Conservation (phyloP, 768 basidiomycete species). For the Nevesoporus exiguus region DNA sequence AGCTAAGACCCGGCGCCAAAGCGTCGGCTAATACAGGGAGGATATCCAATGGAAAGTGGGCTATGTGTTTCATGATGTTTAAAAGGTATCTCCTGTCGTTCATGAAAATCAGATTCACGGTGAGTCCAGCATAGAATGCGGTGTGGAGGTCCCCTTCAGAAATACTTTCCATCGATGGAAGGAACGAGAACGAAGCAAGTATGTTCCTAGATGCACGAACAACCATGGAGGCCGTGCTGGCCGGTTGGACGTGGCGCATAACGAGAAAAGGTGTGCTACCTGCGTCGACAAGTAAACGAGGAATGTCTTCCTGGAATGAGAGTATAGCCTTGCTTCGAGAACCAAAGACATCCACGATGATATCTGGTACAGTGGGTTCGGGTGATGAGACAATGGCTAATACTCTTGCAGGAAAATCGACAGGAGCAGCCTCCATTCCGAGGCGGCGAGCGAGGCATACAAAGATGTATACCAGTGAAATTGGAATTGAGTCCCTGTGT, state of each 20-base stretch:
- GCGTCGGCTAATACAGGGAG: constrained; percentile 39
- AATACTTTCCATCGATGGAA: constrained; percentile 17
- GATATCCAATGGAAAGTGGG: constrained; percentile 41
- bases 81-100: constrained; percentile 31
- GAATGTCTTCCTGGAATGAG: constrained; percentile 36
- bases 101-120: constrained; percentile 38
- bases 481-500: constrained; percentile 50
- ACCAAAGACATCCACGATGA: constrained; percentile 50
- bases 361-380: constrained; percentile 33
- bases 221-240: constrained; percentile 37
- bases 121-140: constrained; percentile 36
- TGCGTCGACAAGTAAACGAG: constrained; percentile 26
- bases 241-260: constrained; percentile 27
- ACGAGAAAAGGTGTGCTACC: constrained; percentile 22
- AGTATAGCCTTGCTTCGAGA: constrained; percentile 33
- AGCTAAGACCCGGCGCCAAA: constrained; percentile 34
- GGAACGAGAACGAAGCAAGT: constrained; percentile 29
- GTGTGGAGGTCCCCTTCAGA: constrained; percentile 34
- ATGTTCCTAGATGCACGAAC: constrained; percentile 40
- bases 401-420: constrained; percentile 56
- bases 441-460: constrained; percentile 50
- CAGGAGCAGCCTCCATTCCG: constrained; percentile 48
- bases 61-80: constrained; percentile 32
- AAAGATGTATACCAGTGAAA: constrained; percentile 59
- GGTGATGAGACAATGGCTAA: constrained; percentile 46